phyloP scores from a whole-genome alignment of 306 rosid species.

The Citrullus colocynthis region DNA sequence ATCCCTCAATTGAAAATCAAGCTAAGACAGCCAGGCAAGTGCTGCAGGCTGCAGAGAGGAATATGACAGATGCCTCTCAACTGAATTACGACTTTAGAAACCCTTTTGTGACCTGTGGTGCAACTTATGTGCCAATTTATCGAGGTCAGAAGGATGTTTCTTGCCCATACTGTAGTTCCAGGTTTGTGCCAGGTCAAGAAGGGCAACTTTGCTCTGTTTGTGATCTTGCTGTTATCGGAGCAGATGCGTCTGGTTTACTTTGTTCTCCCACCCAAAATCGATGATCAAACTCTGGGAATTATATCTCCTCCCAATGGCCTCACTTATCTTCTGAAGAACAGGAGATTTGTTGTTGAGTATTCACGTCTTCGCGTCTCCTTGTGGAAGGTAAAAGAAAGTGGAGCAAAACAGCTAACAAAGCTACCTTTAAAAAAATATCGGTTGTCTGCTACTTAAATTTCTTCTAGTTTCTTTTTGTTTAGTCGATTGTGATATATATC shows the following conservation, averaged over 20 bases:
- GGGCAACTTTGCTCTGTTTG: constrained; percentile 55
- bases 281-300: constrained; percentile 28
- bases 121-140: constrained; percentile 77
- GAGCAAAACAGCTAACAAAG: not conserved
- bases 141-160: constrained; percentile 79
- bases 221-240: constrained; percentile 75
- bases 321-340: not conserved
- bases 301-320: not conserved
- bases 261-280: constrained; percentile 75
- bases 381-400: not conserved
- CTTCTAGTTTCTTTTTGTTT: not conserved
- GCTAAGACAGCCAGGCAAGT: constrained; percentile 83
- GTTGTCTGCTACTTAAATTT: constrained; percentile 1
- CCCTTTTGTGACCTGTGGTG: constrained; percentile 85
- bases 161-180: constrained; percentile 80
- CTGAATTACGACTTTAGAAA: constrained; percentile 83
- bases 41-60: constrained; percentile 82
- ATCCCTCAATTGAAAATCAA: constrained; percentile 68
- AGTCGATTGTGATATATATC: constrained; percentile 1
- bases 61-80: constrained; percentile 54
- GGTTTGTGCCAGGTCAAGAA: constrained; percentile 63
- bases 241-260: constrained; percentile 83
- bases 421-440: not conserved
- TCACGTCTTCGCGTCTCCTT: not conserved
- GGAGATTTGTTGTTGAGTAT: not conserved